Evolutionary conservation across 139 green algal species (phyloP).

Genomic region (Chlamydomonas sphaeroides): DNA sequence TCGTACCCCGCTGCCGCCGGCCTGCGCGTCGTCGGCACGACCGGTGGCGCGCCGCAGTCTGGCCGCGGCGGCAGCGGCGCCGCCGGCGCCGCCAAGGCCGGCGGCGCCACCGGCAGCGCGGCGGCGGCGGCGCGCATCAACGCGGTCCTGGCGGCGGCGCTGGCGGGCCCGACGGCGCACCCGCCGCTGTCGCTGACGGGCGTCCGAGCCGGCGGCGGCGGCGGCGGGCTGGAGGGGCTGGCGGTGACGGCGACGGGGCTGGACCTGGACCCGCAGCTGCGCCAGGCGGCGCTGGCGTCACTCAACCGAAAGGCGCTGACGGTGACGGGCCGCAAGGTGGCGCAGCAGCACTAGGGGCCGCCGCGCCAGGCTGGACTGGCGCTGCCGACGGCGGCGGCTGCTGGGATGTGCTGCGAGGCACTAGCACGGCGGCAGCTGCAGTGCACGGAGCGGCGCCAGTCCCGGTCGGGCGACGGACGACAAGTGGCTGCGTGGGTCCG

Average conservation of each 20-base stretch:
- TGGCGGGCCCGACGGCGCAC: neutral
- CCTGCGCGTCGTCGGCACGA: neutral
- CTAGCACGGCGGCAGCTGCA: too few relatives aligned
- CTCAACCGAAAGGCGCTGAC: slow-evolving; percentile 10
- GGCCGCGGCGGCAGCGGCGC: neutral
- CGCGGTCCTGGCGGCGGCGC: neutral
- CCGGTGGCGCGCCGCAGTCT: neutral
- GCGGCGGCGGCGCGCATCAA: neutral
- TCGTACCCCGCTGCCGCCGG: slow-evolving; percentile 7
- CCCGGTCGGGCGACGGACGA: too few relatives aligned
- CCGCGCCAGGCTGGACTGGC: too few relatives aligned
- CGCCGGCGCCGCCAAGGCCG: neutral
- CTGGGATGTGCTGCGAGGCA: too few relatives aligned
- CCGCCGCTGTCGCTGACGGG: neutral
- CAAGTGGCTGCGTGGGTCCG: too few relatives aligned
- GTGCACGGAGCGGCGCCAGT: too few relatives aligned
- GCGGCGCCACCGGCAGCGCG: neutral
- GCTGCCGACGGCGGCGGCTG: too few relatives aligned
- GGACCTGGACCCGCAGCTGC: slow-evolving; percentile 8
- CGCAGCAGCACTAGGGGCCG: too few relatives aligned
- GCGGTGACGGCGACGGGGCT: slow-evolving; percentile 1
- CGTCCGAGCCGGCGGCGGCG: neutral
- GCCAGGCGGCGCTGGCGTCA: neutral
- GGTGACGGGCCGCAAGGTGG: slow-evolving; percentile 19
- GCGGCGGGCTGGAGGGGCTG: slow-evolving; percentile 12